Evolutionary conservation across 352 stramenopile species (phyloP).

Genomic region (Phytophthora agathidicida): DNA sequence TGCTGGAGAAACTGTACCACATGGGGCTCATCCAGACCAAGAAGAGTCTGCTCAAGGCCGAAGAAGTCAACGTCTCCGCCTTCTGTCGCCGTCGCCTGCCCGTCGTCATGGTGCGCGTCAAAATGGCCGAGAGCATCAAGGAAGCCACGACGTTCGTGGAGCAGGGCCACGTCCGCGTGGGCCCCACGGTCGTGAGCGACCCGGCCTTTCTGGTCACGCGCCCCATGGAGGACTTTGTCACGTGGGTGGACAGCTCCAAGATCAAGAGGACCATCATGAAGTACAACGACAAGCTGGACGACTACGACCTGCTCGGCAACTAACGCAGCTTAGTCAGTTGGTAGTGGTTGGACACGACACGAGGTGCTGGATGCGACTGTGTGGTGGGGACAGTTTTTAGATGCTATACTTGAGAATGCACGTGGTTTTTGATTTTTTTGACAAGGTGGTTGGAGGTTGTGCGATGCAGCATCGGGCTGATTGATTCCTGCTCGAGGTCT

Average conservation of each 20-base stretch:
- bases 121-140: slow-evolving; percentile 99
- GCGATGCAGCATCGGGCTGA: not conserved
- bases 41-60: slow-evolving; percentile 96
- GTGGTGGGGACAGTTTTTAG: slow-evolving; percentile 6
- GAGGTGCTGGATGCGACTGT: not conserved
- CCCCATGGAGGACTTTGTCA: slow-evolving; percentile 99
- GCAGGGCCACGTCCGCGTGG: slow-evolving; percentile 96
- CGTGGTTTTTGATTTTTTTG: slow-evolving; percentile 20
- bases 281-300: slow-evolving; percentile 99
- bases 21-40: slow-evolving; percentile 97
- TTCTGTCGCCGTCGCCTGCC: slow-evolving; percentile 96
- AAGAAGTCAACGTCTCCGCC: slow-evolving; percentile 96
- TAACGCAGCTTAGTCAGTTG: too few relatives aligned
- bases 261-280: slow-evolving; percentile 98
- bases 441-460: not conserved
- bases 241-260: slow-evolving; percentile 98
- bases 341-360: not conserved
- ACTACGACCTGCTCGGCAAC: slow-evolving; percentile 99
- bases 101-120: slow-evolving; percentile 99
- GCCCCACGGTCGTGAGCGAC: slow-evolving; percentile 93
- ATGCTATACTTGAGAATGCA: slow-evolving; percentile 21
- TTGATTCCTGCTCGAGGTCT: too few relatives aligned
- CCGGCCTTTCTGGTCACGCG: slow-evolving; percentile 97
- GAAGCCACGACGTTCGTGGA: slow-evolving; percentile 98
- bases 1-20: slow-evolving; percentile 98